Base-by-base conservation (phyloP, 2,329 filamentous ascomycete genomes). In the Cercospora canescens region DNA sequence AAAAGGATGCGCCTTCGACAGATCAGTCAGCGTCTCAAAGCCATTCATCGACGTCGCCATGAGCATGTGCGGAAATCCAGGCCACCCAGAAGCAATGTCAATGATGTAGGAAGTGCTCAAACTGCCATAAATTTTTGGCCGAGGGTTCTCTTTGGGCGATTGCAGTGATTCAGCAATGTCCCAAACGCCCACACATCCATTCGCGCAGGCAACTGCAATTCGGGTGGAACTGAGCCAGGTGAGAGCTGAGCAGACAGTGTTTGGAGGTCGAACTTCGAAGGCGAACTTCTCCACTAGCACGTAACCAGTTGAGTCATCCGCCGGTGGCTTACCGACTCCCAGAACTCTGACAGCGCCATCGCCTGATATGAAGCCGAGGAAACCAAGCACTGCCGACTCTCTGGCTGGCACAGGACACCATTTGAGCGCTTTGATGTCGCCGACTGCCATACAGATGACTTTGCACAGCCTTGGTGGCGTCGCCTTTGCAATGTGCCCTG, bases 391-490 rank as follows among this genome's bases (percentile, higher is more conserved):
- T 71, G 66, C 73, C 70, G 34, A 69, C 72, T 14, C 66, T 70
- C 26, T 74, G 71, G 52, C 75, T 65, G 26, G 76, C 55, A 84
- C 76, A 11, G 85, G 85, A 74, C 86, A 87, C 86, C 87, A 90
- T 66, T 82, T 79, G 30, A 89, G 76, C 8, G 81, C 78, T 68
- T 81, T 84, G 18, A 87, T 76, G 64, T 85, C 81, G 2, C 87
- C 87, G 82, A 85, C 88, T 24, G 86, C 79, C 2, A 83, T 82
- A 69, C 85, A 87, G n/a, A 89, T 73, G 3, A 85, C 82, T 37
- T 83, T 70, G 28, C 78, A 78, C 48, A 88, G 78, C 52, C 75
- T 73, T 3, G 87, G 86, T 16, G 78, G 71, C 8, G 66, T 71
- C 0, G 70, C 73, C 69, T 79, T 79, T 70, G 86, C 81, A 6